These are phyloP conservation scores for Linaria vulgaris DNA, from an alignment of 257 asterid species.

Conservation along the genomic window DNA sequence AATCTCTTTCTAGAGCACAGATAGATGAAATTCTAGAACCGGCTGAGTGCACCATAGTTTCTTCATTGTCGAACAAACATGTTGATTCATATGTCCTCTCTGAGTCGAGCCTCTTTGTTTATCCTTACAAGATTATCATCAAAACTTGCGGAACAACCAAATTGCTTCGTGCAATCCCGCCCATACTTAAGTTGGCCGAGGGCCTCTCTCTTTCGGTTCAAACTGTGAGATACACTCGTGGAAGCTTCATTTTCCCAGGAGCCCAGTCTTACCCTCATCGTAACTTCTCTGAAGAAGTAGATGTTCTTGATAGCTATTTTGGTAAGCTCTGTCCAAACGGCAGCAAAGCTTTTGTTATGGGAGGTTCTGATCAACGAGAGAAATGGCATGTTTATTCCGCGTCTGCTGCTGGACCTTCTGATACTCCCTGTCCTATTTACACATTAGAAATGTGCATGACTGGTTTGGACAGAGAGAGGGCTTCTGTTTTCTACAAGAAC, in stretches of 20 bases:
- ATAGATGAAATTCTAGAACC: slow-evolving; percentile 41
- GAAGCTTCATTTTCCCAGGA: slow-evolving; percentile 42
- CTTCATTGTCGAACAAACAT: slow-evolving; percentile 37
- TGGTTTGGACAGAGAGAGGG: slow-evolving; percentile 35
- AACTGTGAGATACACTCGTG: slow-evolving; percentile 40
- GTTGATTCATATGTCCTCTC: slow-evolving; percentile 43
- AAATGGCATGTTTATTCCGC: slow-evolving; percentile 45
- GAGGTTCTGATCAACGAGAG: slow-evolving; percentile 22
- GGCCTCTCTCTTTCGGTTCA: slow-evolving; percentile 30
- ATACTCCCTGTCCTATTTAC: slow-evolving; percentile 25
- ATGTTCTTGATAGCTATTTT: slow-evolving; percentile 35
- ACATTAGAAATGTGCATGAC: slow-evolving; percentile 47
- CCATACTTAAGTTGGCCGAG: slow-evolving; percentile 34
- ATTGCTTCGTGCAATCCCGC: slow-evolving; percentile 38
- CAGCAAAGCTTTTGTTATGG: slow-evolving; percentile 34
- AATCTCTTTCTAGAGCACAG: slow-evolving; percentile 30
- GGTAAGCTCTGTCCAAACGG: slow-evolving; percentile 29
- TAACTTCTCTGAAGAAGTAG: slow-evolving; percentile 36
- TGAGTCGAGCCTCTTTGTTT: slow-evolving; percentile 45
- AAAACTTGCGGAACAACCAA: slow-evolving; percentile 46
- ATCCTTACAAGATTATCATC: slow-evolving; percentile 38
- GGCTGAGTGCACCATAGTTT: slow-evolving; percentile 41
- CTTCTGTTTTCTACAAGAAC: slow-evolving; percentile 36
- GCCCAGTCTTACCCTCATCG: slow-evolving; percentile 41
- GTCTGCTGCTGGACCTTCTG: slow-evolving; percentile 22